These are phyloP conservation scores for Nothophytophthora sp. DNA, from an alignment of 352 stramenopile genomes.

Conservation along the genomic window DNA sequence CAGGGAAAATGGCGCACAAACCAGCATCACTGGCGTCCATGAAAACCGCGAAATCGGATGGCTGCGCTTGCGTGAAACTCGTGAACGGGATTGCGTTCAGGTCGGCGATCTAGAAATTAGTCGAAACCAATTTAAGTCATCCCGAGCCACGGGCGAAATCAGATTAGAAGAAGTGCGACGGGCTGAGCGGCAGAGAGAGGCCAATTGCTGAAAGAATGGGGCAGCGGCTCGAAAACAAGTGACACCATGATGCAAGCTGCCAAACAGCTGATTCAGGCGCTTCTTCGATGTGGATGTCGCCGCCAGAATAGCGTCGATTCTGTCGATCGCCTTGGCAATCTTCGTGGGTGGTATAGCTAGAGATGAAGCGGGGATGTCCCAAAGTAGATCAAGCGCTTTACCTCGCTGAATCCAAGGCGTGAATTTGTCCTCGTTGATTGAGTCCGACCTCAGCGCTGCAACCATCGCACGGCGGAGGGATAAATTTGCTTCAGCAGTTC, in stretches of 20 bases:
- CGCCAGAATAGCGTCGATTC: too few relatives aligned
- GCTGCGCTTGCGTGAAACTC: not conserved
- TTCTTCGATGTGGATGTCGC: too few relatives aligned
- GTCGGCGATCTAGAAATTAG: not conserved
- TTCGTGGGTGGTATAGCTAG: slow-evolving; percentile 6
- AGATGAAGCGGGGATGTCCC: slow-evolving; percentile 3
- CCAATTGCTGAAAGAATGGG: slow-evolving; percentile 10
- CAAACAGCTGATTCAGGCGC: too few relatives aligned
- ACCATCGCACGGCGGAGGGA: slow-evolving; percentile 2
- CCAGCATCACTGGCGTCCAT: too few relatives aligned
- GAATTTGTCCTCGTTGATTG: slow-evolving; percentile 8
- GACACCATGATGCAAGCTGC: slow-evolving; percentile 4
- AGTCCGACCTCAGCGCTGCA: slow-evolving; percentile 3
- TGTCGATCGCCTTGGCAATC: not conserved
- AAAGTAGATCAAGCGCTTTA: slow-evolving; percentile 9
- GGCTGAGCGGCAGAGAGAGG: too few relatives aligned
- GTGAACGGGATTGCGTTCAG: not conserved
- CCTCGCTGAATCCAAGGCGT: slow-evolving; percentile 2
- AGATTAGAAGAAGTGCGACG: too few relatives aligned
- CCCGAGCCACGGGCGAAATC: too few relatives aligned
- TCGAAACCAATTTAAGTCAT: slow-evolving; percentile 4
- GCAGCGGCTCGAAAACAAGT: slow-evolving; percentile 1
- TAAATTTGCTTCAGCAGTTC: not conserved
- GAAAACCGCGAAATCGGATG: slow-evolving; percentile 11
- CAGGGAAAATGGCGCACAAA: too few relatives aligned